phyloP scores from a whole-genome alignment of 2,329 filamentous ascomycete genomes.

The Rutstroemia sp. region DNA sequence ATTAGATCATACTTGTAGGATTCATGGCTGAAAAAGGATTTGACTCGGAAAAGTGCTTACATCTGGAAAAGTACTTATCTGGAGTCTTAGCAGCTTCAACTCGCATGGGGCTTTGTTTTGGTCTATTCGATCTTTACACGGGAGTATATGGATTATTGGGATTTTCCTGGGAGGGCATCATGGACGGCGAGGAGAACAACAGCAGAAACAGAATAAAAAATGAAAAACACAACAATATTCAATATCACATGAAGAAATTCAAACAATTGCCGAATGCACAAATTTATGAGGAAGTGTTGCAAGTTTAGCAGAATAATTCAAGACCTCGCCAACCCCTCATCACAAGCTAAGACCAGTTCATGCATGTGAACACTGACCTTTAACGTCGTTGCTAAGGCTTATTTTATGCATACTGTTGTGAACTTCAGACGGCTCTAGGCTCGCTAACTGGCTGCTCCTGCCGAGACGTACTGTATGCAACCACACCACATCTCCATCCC shows the following conservation, averaged over 20 bases:
- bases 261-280: too few relatives aligned
- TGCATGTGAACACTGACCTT: neutral
- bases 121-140: neutral
- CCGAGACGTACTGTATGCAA: too few relatives aligned
- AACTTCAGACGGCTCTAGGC: neutral
- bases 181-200: neutral
- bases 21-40: neutral
- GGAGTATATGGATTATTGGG: neutral
- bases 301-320: neutral
- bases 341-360: slow-evolving; percentile 4
- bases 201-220: too few relatives aligned
- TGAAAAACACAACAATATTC: too few relatives aligned
- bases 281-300: too few relatives aligned
- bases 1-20: neutral
- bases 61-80: too few relatives aligned
- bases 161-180: neutral
- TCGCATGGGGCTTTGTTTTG: neutral
- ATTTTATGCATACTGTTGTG: neutral
- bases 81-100: neutral
- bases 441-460: too few relatives aligned
- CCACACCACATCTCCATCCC: neutral
- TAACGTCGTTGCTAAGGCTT: neutral
- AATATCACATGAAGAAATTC: too few relatives aligned
- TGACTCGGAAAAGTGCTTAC: slow-evolving; percentile 6
- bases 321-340: neutral